A percentile compares a stretch with the other conserved stretches of the same genome.
These are phyloP conservation scores for Discostella stelligeroides DNA, from an alignment of 108 stramenopile species.

Conservation along the genomic window DNA sequence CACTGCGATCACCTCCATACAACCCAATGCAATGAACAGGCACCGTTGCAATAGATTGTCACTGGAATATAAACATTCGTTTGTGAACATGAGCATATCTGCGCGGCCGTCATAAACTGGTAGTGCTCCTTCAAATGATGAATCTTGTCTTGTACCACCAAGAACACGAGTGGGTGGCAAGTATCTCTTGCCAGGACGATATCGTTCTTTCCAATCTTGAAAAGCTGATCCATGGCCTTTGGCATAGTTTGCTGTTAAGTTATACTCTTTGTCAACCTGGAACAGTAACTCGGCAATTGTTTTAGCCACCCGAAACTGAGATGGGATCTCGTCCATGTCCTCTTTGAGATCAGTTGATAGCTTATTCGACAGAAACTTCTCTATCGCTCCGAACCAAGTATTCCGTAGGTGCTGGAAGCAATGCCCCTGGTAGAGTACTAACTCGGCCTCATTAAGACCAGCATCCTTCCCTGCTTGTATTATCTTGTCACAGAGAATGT, in stretches of 20 bases:
- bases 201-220: slow-evolving; percentile 4
- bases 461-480: too few relatives aligned
- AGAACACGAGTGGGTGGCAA: slow-evolving; percentile 14
- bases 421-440: neutral
- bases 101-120: slow-evolving; percentile 9
- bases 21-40: slow-evolving; percentile 11
- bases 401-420: slow-evolving; percentile 9
- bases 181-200: slow-evolving; percentile 10
- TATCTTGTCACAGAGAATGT: too few relatives aligned
- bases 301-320: slow-evolving; percentile 10
- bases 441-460: neutral
- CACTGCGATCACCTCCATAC: slow-evolving; percentile 16
- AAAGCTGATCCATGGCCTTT: neutral
- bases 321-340: slow-evolving; percentile 8
- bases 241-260: neutral
- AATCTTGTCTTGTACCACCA: slow-evolving; percentile 19
- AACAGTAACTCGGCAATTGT: neutral
- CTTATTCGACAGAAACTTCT: too few relatives aligned
- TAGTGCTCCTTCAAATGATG: slow-evolving; percentile 16
- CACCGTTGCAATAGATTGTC: slow-evolving; percentile 4
- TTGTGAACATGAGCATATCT: slow-evolving; percentile 5
- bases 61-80: slow-evolving; percentile 3
- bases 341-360: slow-evolving; percentile 3
- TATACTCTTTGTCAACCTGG: slow-evolving; percentile 23
- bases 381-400: slow-evolving; percentile 7